phyloP scores from a whole-genome alignment of 352 stramenopile genomes.

The Pythium brachiatum region DNA sequence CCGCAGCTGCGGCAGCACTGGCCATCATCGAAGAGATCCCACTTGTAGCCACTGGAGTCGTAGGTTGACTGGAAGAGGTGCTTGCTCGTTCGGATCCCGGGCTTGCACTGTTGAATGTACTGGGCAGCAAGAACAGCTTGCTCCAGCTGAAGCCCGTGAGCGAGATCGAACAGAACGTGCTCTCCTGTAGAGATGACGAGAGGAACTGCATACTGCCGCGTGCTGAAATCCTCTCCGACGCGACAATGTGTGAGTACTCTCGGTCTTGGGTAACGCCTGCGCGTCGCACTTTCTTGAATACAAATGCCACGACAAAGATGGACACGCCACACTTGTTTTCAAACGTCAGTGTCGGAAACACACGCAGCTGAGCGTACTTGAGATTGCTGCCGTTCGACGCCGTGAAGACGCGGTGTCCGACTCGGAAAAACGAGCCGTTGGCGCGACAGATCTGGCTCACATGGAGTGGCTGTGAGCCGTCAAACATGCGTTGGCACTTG shows the following conservation, averaged over 20 bases:
- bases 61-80: neutral
- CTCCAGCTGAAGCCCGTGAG: slow-evolving; percentile 81
- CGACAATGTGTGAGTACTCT: slow-evolving; percentile 75
- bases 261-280: slow-evolving; percentile 47
- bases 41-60: neutral
- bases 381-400: slow-evolving; percentile 65
- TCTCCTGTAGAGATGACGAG: slow-evolving; percentile 68
- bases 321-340: slow-evolving; percentile 79
- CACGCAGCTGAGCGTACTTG: slow-evolving; percentile 64
- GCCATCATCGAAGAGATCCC: slow-evolving; percentile 17
- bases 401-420: slow-evolving; percentile 55
- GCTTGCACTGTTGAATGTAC: slow-evolving; percentile 18
- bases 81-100: neutral
- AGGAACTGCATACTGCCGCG: slow-evolving; percentile 54
- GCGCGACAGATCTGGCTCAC: slow-evolving; percentile 63
- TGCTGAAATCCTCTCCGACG: slow-evolving; percentile 54
- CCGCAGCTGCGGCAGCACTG: neutral
- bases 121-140: slow-evolving; percentile 62
- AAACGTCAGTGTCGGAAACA: slow-evolving; percentile 64
- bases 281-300: slow-evolving; percentile 76
- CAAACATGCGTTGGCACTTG: slow-evolving; percentile 76
- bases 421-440: slow-evolving; percentile 73
- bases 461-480: slow-evolving; percentile 68
- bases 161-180: slow-evolving; percentile 73
- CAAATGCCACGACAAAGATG: slow-evolving; percentile 66